Evolutionary conservation across 441 rosid genomes (phyloP), one percentile per base, ranked within the genome.

Genomic region (Hura crepitans): DNA sequence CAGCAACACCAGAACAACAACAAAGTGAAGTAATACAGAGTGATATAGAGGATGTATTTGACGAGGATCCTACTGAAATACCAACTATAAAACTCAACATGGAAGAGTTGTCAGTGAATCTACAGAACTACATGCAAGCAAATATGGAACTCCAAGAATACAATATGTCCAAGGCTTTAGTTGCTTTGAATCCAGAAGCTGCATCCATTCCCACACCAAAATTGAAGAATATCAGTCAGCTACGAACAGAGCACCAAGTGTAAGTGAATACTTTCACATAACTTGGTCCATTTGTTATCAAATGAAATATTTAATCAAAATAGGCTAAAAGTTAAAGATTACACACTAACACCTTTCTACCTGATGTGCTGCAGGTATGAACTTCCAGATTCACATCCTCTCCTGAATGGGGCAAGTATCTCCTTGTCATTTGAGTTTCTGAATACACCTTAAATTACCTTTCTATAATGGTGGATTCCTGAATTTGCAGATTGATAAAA

Each of bases 221-320:
- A 78, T 83, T 93, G 61, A 96, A 96, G 84, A 86, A 85, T 73
- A 78, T 89, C 53, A 85, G 92, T 74, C 85, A 89, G 59, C 87
- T 96, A 66, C 86, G 98, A 59, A 96, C 99, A 57, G 99, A 96
- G 81, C 98, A 96, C 74, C 86, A 82, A 79, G 99, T 96, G 99
- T 93, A 87, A 96, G 99, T 81, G 35, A 71, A 62, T 23, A 17
- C 35, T 50, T 62, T 51, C 57, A 14, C 30, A 9, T 22, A 62
- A n/a, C 33, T 54, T 1, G 10, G 30, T 54, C 14, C 14, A 54
- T 14, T 54, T 17, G 25, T 25, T 14, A 54, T 54, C 27, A 11
- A 54, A 25, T 4, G 31, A 10, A 54, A 23, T 3, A 20, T n/a
- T n/a, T 2, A n/a, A 20, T 9, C 17, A 54, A 54, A 54, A 3